A percentile compares a stretch with the other conserved stretches of the same genome.
These are phyloP conservation scores for Monoraphidium neglectum DNA, from an alignment of 139 green algal genomes.

Conservation along the genomic window DNA sequence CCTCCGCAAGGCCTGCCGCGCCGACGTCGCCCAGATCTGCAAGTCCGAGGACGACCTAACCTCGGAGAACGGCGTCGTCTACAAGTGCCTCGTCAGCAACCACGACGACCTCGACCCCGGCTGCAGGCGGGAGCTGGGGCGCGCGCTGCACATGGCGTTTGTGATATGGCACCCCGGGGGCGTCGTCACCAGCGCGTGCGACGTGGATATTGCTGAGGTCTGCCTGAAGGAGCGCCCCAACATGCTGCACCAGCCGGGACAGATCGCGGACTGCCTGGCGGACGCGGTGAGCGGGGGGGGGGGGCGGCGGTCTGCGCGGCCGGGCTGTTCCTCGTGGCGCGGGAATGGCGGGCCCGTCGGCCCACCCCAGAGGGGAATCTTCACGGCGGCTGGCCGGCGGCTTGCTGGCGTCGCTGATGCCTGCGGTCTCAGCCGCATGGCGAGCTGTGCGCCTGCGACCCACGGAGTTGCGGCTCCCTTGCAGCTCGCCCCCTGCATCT, in stretches of 20 bases:
- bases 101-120: constrained; percentile 45
- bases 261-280: constrained; percentile 76
- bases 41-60: constrained; percentile 18
- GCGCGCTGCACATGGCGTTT: constrained; percentile 83
- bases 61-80: constrained; percentile 49
- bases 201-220: constrained; percentile 62
- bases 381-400: no score
- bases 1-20: constrained; percentile 3
- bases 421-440: no score
- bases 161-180: constrained; percentile 69
- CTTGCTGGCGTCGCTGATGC: no score
- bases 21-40: constrained; percentile 24
- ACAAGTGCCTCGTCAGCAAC: constrained; percentile 71
- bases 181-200: constrained; percentile 71
- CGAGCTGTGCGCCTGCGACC: no score
- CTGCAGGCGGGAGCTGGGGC: constrained; percentile 76
- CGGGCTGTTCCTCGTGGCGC: no score
- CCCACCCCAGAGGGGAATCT: no score
- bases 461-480: no score
- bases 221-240: constrained; percentile 53
- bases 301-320: background rate
- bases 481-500: no score
- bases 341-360: no score
- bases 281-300: constrained; percentile 43
- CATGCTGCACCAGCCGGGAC: constrained; percentile 55